phyloP scores from a whole-genome alignment of 352 stramenopile species.

The Globisporangium echinulatum region DNA sequence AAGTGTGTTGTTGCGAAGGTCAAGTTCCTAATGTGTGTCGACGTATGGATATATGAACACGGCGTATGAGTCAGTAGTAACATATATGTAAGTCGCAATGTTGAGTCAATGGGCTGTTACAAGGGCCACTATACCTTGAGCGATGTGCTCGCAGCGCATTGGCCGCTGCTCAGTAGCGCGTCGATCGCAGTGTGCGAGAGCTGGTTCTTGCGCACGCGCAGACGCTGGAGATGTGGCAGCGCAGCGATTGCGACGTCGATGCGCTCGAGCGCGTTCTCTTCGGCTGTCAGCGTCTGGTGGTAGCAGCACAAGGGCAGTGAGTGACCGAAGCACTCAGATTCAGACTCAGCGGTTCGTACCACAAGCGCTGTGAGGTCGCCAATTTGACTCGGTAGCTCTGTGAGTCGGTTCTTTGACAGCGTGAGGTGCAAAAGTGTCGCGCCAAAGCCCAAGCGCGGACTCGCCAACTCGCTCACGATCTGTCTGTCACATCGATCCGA shows the following conservation, averaged over 20 bases:
- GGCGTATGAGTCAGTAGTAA: background rate
- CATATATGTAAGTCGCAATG: too few relatives aligned
- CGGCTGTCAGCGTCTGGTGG: constrained; percentile 48
- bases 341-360: constrained; percentile 14
- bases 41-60: background rate
- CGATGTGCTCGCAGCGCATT: constrained; percentile 12
- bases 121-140: constrained; percentile 20
- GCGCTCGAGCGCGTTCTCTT: constrained; percentile 56
- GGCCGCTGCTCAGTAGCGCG: constrained; percentile 24
- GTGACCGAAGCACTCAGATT: background rate
- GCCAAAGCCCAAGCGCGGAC: constrained; percentile 30
- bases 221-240: constrained; percentile 43
- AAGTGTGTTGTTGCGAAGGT: constrained; percentile 69
- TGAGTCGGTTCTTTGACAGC: constrained; percentile 61
- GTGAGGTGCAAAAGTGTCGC: constrained; percentile 56
- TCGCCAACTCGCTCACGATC: constrained; percentile 25
- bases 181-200: constrained; percentile 41
- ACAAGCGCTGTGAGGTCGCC: constrained; percentile 36
- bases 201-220: constrained; percentile 73
- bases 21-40: constrained; percentile 38
- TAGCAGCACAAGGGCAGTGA: too few relatives aligned
- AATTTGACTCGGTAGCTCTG: constrained; percentile 32
- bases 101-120: too few relatives aligned
- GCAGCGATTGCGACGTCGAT: constrained; percentile 34
- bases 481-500: constrained; percentile 22